Conservation (phyloP, 2,329 filamentous ascomycete species). For the Ophiostoma triangulosporum region DNA sequence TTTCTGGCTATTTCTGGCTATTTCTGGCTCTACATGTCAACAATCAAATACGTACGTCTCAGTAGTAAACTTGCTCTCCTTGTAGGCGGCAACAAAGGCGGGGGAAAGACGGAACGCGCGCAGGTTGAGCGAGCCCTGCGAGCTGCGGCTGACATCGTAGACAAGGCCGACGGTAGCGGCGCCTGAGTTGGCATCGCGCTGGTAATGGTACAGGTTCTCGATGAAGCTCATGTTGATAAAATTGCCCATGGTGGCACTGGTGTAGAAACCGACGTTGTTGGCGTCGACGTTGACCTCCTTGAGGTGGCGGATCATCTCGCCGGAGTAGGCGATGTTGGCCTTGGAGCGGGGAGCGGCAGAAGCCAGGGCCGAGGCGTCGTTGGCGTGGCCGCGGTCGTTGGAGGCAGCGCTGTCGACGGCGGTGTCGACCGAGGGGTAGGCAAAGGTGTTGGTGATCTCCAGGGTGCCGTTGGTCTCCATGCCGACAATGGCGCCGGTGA, state of each 20-base stretch:
- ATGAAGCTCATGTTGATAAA: conserved; percentile 91
- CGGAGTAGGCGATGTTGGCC: conserved; percentile 76
- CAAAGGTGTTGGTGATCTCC: conserved; percentile 89
- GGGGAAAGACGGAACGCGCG: conserved; percentile 84
- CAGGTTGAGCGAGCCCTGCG: conserved; percentile 78
- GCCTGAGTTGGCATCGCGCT: conserved; percentile 85
- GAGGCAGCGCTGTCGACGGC: conserved; percentile 35
- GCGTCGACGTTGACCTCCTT: conserved; percentile 53
- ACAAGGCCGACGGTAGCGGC: conserved; percentile 79
- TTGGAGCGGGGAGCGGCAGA: conserved; percentile 86
- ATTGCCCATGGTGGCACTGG: conserved; percentile 96
- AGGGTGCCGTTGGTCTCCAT: conserved; percentile 75
- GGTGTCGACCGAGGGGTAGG: conserved; percentile 74
- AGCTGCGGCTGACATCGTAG: conserved; percentile 89
- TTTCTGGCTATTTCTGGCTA: too few relatives aligned
- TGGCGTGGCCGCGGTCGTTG: conserved; percentile 42
- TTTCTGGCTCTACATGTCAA: too few relatives aligned
- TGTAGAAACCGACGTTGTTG: conserved; percentile 60
- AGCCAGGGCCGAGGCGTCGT: conserved; percentile 59
- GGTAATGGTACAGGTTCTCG: conserved; percentile 96
- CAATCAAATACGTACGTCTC: conserved; percentile 73
- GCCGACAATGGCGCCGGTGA: conserved; percentile 82
- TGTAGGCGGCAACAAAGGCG: conserved; percentile 79
- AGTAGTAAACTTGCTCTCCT: conserved; percentile 95
- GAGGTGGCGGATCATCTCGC: conserved; percentile 92